Evolutionary conservation across 371 early-diverging fungal genomes (phyloP).

Genomic region (Syncephalastrum contaminatum): DNA sequence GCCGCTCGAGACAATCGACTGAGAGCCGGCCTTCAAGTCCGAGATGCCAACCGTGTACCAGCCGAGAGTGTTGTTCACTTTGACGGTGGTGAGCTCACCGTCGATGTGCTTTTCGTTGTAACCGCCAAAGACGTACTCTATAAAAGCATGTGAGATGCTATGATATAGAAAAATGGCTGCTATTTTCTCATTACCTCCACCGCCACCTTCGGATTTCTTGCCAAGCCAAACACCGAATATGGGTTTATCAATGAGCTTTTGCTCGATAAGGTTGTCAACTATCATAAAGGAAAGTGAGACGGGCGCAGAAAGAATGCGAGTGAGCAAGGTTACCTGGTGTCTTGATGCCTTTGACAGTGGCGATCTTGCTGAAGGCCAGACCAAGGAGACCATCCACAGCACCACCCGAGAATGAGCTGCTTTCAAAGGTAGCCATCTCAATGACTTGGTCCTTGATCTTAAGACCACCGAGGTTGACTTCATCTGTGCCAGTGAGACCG

Average conservation of each 20-base stretch:
- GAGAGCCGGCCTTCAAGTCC: not conserved
- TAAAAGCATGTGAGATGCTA: not conserved
- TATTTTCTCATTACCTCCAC: constrained; percentile 36
- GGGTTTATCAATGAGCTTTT: constrained; percentile 35
- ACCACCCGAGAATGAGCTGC: constrained; percentile 29
- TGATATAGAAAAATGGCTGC: not conserved
- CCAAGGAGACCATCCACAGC: constrained; percentile 48
- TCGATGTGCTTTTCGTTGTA: constrained; percentile 35
- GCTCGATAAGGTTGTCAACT: constrained; percentile 44
- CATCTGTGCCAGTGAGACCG: constrained; percentile 39
- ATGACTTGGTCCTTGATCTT: constrained; percentile 36
- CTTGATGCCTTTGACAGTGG: constrained; percentile 30
- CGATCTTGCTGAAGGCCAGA: constrained; percentile 36
- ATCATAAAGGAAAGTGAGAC: too few species aligned
- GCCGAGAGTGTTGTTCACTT: constrained; percentile 29
- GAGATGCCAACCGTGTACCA: constrained; percentile 13
- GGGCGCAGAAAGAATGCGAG: too few species aligned
- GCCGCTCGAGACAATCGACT: constrained; percentile 1
- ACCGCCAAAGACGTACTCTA: constrained; percentile 26
- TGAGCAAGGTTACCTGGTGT: constrained; percentile 15
- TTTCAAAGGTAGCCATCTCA: constrained; percentile 32
- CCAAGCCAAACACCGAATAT: constrained; percentile 47
- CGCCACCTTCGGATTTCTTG: constrained; percentile 40
- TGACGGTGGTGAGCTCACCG: constrained; percentile 40
- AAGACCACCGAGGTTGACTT: constrained; percentile 39